Evolutionary conservation across 169 alveolate species (phyloP).

Genomic region (Perkinsus marinus): DNA sequence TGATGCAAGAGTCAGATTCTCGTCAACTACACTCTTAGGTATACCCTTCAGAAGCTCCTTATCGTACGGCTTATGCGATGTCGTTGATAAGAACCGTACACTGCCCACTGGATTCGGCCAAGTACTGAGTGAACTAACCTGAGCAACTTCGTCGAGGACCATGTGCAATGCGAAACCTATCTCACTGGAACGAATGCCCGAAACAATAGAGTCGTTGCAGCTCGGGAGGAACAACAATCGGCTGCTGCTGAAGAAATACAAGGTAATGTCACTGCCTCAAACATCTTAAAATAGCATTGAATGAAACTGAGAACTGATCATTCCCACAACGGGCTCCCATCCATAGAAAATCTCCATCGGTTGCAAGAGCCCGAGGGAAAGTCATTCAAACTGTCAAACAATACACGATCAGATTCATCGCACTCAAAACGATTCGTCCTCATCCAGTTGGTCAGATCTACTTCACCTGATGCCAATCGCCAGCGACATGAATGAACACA

Average conservation of each 20-base stretch:
- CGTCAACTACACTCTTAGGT: not conserved
- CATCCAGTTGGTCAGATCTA: too few relatives aligned
- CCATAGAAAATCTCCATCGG: too few relatives aligned
- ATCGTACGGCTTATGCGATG: not conserved
- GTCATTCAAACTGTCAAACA: too few relatives aligned
- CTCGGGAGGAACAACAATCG: not conserved
- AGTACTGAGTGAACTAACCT: not conserved
- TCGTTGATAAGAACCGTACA: not conserved
- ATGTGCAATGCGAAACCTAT: not conserved
- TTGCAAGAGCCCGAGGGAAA: too few relatives aligned
- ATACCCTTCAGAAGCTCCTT: not conserved
- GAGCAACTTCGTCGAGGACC: not conserved
- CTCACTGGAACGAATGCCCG: not conserved
- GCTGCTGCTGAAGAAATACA: not conserved
- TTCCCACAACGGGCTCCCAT: too few relatives aligned
- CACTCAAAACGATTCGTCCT: too few relatives aligned
- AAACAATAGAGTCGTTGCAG: not conserved
- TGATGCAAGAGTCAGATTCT: too few relatives aligned
- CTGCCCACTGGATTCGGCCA: too few relatives aligned
- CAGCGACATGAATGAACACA: too few relatives aligned
- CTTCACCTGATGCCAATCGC: too few relatives aligned
- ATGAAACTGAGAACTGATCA: not conserved
- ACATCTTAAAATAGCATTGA: not conserved
- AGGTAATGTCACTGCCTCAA: not conserved
- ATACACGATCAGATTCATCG: too few relatives aligned